Evolutionary conservation across 257 asterid species (phyloP), one percentile per base, ranked within the genome.

Genomic region (Lantana camara): DNA sequence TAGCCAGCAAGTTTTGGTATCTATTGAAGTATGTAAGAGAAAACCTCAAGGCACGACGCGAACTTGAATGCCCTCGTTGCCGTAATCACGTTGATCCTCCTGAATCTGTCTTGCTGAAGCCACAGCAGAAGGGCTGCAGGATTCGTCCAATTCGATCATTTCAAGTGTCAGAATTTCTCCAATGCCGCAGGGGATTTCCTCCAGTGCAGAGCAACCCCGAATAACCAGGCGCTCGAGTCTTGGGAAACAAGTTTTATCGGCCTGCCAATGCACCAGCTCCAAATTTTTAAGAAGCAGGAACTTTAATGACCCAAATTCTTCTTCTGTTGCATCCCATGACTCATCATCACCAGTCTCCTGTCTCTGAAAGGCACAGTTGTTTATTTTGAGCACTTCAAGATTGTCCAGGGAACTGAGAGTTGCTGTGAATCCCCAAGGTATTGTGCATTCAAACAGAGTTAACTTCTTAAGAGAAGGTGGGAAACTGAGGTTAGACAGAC

Each of bases 381-480:
- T 38, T 35, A 66, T 19, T 55, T 66, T 66, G 11, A 73, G 73
- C 32, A 59, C 78, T 73, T 66, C 56, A 51, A 72, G 73, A 32
- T 53, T 46, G 6, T 69, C 69, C 30, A 73, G 24, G 9, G 29
- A 38, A 32, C 69, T 57, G 20, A 73, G 29, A 8, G 29, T n/a
- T 8, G 29, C 9, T 65, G 66, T 60, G 41, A 40, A 55, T 20
- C 16, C 32, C 37, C 52, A 51, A 40, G 69, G 38, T 14, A 73
- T 16, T 17, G 0, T 1, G 21, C 73, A 66, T 3, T 10, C 3
- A 0, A 4, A 9, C 65, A 73, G 29, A 52, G 45, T 37, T 27
- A 73, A n/a, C 46, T 61, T 67, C 46, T 48, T 73, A 17, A 73
- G 21, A 0, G 49, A 67, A 1, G n/a, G 58, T 2, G 73, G 68